Conservation (phyloP, 164 flowering plant genomes). For the Vitis rupestris region DNA sequence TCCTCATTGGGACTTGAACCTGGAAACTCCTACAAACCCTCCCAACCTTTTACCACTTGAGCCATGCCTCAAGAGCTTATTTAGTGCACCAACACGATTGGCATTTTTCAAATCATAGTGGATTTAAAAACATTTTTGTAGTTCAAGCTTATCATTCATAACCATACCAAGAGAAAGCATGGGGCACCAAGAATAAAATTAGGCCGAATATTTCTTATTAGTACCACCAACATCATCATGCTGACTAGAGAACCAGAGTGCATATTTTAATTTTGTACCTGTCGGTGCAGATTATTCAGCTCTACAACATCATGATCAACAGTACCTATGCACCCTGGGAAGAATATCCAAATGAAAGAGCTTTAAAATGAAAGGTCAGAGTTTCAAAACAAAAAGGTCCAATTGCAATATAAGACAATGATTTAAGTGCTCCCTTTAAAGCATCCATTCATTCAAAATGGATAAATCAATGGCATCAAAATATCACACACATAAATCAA, state of each 20-base stretch:
- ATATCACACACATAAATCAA: too few species aligned
- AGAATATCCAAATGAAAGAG: background rate
- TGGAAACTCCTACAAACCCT: too few species aligned
- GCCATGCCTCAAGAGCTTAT: too few species aligned
- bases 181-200: too few species aligned
- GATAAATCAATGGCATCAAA: background rate
- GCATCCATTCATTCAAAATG: background rate
- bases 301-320: conserved; percentile 96
- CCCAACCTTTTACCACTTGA: too few species aligned
- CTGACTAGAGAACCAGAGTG: background rate
- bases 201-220: background rate
- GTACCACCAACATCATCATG: background rate
- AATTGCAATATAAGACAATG: background rate
- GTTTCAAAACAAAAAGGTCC: background rate
- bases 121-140: too few species aligned
- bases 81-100: too few species aligned
- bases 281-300: conserved; percentile 93
- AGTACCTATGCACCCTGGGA: conserved; percentile 77
- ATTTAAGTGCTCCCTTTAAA: background rate
- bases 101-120: too few species aligned
- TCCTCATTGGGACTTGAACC: too few species aligned
- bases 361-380: too few species aligned
- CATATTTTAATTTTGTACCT: conserved; percentile 43
- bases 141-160: too few species aligned
- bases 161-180: too few species aligned